A percentile compares a stretch with the other conserved stretches of the same genome.
These are phyloP conservation scores for Tylopilus plumbeoviolaceoides DNA, from an alignment of 768 basidiomycete genomes.

Conservation along the genomic window DNA sequence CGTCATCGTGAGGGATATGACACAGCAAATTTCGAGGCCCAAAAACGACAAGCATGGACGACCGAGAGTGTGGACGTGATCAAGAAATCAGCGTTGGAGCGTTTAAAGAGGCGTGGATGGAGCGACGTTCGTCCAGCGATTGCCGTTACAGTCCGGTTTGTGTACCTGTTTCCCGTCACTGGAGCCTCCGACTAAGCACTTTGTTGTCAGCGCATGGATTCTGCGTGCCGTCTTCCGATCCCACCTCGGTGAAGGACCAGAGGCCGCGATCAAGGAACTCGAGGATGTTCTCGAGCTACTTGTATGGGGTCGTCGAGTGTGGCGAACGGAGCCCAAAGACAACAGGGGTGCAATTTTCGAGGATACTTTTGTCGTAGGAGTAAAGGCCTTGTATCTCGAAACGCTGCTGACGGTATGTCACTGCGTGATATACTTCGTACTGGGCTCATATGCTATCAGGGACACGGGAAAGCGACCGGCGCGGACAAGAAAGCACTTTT, in stretches of 20 bases:
- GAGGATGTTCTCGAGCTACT: neutral
- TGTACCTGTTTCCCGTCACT: neutral
- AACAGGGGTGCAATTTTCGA: neutral
- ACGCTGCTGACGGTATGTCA: neutral
- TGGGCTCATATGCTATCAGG: neutral
- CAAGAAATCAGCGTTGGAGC: neutral
- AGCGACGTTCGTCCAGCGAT: neutral
- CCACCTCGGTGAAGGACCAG: neutral
- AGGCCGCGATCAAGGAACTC: neutral
- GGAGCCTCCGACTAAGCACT: neutral
- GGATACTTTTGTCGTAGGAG: constrained; percentile 1
- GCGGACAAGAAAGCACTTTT: neutral
- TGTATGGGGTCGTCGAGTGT: constrained; percentile 4
- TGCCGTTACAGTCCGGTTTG: neutral
- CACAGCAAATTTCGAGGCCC: neutral
- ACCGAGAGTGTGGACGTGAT: neutral
- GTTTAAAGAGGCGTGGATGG: neutral
- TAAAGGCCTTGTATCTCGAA: neutral
- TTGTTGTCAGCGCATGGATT: neutral
- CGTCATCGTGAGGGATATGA: neutral
- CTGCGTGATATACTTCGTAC: no score
- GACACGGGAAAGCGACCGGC: neutral
- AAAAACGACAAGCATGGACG: neutral
- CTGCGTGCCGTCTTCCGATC: neutral
- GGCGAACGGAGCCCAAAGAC: neutral